Evolutionary conservation across 495 filamentous ascomycete genomes (phyloP).

Genomic region (Tuber umbilicatum): DNA sequence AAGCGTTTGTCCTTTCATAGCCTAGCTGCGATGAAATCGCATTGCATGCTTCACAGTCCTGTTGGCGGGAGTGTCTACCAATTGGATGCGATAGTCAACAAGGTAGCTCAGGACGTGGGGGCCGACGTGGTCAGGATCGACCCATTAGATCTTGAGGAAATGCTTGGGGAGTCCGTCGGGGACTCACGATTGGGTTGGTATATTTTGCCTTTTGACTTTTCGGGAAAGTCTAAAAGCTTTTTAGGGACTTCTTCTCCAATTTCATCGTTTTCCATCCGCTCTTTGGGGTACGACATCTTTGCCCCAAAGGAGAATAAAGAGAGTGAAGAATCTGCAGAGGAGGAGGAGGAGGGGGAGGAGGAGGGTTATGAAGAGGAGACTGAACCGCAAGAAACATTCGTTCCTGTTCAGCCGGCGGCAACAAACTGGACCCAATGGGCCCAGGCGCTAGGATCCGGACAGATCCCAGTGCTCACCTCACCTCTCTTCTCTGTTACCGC

Average conservation of each 20-base stretch:
- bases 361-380: slow-evolving; percentile 45
- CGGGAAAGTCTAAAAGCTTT: slow-evolving; percentile 14
- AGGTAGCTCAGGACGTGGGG: slow-evolving; percentile 53
- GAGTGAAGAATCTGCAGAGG: slow-evolving; percentile 45
- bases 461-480: neutral
- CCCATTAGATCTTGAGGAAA: slow-evolving; percentile 70
- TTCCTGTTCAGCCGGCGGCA: neutral
- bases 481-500: neutral
- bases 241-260: slow-evolving; percentile 23
- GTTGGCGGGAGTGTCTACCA: slow-evolving; percentile 53
- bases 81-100: slow-evolving; percentile 55
- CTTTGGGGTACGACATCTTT: slow-evolving; percentile 60
- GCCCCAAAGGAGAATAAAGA: slow-evolving; percentile 10
- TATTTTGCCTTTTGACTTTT: neutral
- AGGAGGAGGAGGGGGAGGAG: slow-evolving; percentile 46
- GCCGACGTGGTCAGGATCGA: slow-evolving; percentile 75
- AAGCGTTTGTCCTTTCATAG: slow-evolving; percentile 37
- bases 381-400: slow-evolving; percentile 9
- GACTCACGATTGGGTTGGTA: slow-evolving; percentile 47
- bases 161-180: slow-evolving; percentile 66
- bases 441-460: neutral
- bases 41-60: slow-evolving; percentile 61
- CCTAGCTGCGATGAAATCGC: slow-evolving; percentile 53
- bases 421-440: neutral
- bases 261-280: slow-evolving; percentile 43